Percentiles rank a stretch among this genome's conserved stretches.
Evolutionary conservation across 2,329 filamentous ascomycete genomes (phyloP).

Genomic region (Metarhizium album): DNA sequence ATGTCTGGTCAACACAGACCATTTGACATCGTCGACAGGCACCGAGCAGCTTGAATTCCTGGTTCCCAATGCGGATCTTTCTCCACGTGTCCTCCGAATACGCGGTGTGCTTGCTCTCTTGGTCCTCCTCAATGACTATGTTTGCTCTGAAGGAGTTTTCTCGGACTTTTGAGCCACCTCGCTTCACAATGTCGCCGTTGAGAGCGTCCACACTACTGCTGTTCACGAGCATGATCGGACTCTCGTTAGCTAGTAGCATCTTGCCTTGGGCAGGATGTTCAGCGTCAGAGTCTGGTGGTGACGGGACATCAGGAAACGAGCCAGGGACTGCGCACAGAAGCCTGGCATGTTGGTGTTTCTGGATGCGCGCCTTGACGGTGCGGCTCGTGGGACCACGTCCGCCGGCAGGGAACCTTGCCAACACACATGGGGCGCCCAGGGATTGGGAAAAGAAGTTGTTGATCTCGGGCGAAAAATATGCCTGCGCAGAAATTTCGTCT

Average conservation of each 20-base stretch:
- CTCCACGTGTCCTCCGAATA: slow-evolving; percentile 79
- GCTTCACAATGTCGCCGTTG: slow-evolving; percentile 58
- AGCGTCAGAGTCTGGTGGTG: slow-evolving; percentile 46
- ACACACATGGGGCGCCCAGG: slow-evolving; percentile 67
- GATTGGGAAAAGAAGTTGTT: slow-evolving; percentile 67
- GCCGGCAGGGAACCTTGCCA: slow-evolving; percentile 73
- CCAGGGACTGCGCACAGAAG: slow-evolving; percentile 32
- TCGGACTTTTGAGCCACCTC: slow-evolving; percentile 53
- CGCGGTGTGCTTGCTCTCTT: slow-evolving; percentile 29
- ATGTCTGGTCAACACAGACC: slow-evolving; percentile 87
- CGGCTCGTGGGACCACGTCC: slow-evolving; percentile 48
- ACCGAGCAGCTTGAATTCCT: slow-evolving; percentile 62
- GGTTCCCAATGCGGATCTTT: slow-evolving; percentile 51
- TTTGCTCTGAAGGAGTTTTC: slow-evolving; percentile 82
- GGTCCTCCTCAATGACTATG: slow-evolving; percentile 50
- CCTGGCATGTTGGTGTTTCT: slow-evolving; percentile 38
- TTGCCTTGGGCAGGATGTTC: slow-evolving; percentile 31
- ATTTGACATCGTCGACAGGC: slow-evolving; percentile 88
- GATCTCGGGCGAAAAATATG: slow-evolving; percentile 56
- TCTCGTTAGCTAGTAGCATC: slow-evolving; percentile 85
- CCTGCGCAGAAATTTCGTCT: slow-evolving; percentile 59
- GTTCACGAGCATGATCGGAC: slow-evolving; percentile 79
- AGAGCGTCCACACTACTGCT: slow-evolving; percentile 67
- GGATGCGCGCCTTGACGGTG: slow-evolving; percentile 60
- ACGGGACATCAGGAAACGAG: slow-evolving; percentile 42